Conservation (phyloP, 805 yeast species). For the Candida jianshihensis region DNA sequence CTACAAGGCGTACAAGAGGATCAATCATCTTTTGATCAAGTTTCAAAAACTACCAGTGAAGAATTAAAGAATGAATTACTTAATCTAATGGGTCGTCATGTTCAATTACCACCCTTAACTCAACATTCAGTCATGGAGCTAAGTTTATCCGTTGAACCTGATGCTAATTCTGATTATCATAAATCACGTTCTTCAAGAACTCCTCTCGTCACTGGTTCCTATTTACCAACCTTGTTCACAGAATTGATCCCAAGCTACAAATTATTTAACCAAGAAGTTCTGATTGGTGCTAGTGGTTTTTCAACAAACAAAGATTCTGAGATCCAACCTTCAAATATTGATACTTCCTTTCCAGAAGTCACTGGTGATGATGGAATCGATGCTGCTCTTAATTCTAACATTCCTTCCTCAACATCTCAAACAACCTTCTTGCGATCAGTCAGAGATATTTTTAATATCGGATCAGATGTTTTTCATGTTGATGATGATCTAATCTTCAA, state of each 20-base stretch:
- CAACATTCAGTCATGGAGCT: constrained; percentile 52
- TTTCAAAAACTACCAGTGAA: constrained; percentile 16
- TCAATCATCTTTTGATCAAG: constrained; percentile 21
- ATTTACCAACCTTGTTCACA: constrained; percentile 59
- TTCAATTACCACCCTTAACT: constrained; percentile 33
- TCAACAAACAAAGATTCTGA: constrained; percentile 11
- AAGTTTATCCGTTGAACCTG: constrained; percentile 62
- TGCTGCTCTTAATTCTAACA: constrained; percentile 17
- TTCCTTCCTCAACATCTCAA: constrained; percentile 27
- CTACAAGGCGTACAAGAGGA: constrained; percentile 41
- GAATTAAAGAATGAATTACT: constrained; percentile 34
- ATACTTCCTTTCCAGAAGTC: constrained; percentile 18
- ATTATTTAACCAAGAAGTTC: constrained; percentile 44
- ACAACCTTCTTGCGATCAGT: constrained; percentile 48
- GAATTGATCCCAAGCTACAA: constrained; percentile 48
- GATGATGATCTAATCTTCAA: constrained; percentile 54
- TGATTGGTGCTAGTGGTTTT: constrained; percentile 49
- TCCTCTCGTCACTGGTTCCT: constrained; percentile 56
- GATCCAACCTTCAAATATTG: neutral
- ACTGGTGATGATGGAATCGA: constrained; percentile 45
- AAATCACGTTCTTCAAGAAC: constrained; percentile 41
- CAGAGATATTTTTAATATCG: constrained; percentile 58
- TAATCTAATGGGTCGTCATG: constrained; percentile 39
- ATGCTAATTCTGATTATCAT: constrained; percentile 37
- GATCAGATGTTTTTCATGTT: constrained; percentile 48